Evolutionary conservation across 106 monocot species (phyloP), one percentile per base, ranked within the genome.

Genomic region (Allium fistulosum): DNA sequence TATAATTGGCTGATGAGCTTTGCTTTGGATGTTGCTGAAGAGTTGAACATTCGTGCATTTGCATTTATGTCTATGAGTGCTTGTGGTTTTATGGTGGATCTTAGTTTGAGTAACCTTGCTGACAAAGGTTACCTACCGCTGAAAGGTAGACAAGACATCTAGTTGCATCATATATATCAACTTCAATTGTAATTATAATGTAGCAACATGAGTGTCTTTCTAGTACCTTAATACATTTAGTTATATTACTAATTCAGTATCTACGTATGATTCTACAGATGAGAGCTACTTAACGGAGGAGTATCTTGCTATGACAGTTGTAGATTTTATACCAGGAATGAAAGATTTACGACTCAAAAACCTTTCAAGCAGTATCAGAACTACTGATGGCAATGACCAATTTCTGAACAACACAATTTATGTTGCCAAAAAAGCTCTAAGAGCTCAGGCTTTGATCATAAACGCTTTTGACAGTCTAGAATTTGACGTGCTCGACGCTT

Each of bases 281-380:
- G 74, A 85, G 66, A 75, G 67, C 12, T 75, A 56, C 49, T 46
- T 86, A 26, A 74, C 47, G 10, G 82, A 82, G 37, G 82, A 77
- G 57, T 86, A 82, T 58, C 68, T 82, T 7, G 86, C 79, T 10
- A 82, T 76, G 5, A 51, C 58, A 22, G 22, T 1, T 26, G 53
- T 78, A 5, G 82, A 82, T 15, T 86, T 66, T 72, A 70, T 86
- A 4, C 75, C 78, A 4, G 85, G 85, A 7, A 76, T 86, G 4
- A 82, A 70, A 61, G 71, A 60, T 8, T 53, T 86, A 11, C 62
- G 81, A 1, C 72, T 81, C 8, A 37, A 62, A 28, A 79, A 79
- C 71, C 22, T 86, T 5, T 57, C 75, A 2, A 70, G 76, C 45
- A 81, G 72, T 63, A 68, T 82, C 58, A 59, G 82, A 17, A 79